These are phyloP conservation scores for Globisporangium carolinianum DNA, from an alignment of 352 stramenopile species.

Conservation along the genomic window DNA sequence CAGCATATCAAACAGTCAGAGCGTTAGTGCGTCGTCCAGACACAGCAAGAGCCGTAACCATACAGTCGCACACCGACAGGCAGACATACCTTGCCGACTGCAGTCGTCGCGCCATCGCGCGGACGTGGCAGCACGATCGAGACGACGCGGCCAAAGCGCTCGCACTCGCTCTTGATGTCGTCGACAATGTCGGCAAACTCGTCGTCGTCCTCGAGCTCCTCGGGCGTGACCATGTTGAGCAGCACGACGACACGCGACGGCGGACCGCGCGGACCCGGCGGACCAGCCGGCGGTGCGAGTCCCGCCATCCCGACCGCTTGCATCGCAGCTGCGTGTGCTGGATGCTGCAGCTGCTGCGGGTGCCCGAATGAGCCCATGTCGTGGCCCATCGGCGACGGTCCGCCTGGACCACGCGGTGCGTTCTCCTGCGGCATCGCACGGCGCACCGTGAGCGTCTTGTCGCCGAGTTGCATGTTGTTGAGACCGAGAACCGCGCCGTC, in stretches of 20 bases:
- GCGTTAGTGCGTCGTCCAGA: slow-evolving; percentile 1
- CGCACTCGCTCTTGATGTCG: slow-evolving; percentile 95
- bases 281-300: slow-evolving; percentile 20
- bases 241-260: slow-evolving; percentile 90
- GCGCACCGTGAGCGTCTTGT: slow-evolving; percentile 88
- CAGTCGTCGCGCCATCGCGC: slow-evolving; percentile 44
- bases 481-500: slow-evolving; percentile 90
- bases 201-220: slow-evolving; percentile 93
- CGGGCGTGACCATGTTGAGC: slow-evolving; percentile 96
- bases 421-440: slow-evolving; percentile 79
- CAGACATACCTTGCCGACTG: slow-evolving; percentile 51
- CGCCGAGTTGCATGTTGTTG: slow-evolving; percentile 93
- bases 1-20: slow-evolving; percentile 16
- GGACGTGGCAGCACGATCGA: slow-evolving; percentile 74
- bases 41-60: not conserved
- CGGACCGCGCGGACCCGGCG: slow-evolving; percentile 43
- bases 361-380: slow-evolving; percentile 30
- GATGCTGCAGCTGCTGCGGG: too few species aligned
- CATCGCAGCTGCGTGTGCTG: slow-evolving; percentile 20
- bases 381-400: slow-evolving; percentile 58
- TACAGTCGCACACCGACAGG: not conserved
- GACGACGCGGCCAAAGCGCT: slow-evolving; percentile 78
- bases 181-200: slow-evolving; percentile 94
- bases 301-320: slow-evolving; percentile 62
- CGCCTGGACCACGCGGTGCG: slow-evolving; percentile 40